Evolutionary conservation across 495 filamentous ascomycete species (phyloP).

Genomic region (Penicillium ucsense): DNA sequence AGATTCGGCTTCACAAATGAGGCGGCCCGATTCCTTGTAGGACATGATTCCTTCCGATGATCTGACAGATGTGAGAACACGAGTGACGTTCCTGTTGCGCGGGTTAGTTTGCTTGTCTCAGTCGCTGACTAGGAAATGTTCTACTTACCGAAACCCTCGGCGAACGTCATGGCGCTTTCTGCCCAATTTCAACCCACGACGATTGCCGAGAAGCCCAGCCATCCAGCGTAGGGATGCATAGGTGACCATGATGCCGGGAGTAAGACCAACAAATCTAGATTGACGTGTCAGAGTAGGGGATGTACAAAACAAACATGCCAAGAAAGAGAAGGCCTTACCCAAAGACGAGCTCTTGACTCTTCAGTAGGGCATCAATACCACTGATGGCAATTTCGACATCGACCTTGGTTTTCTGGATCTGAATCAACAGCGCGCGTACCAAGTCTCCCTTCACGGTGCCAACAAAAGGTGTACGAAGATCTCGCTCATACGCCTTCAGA

Average conservation of each 20-base stretch:
- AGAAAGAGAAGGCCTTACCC: constrained; percentile 35
- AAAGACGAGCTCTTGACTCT: constrained; percentile 95
- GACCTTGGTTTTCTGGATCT: constrained; percentile 97
- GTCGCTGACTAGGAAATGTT: neutral
- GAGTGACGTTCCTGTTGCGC: constrained; percentile 58
- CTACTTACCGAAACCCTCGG: constrained; percentile 55
- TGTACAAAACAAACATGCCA: neutral
- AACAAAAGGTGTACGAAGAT: constrained; percentile 66
- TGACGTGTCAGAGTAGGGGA: neutral
- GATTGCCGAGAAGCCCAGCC: constrained; percentile 51
- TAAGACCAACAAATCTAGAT: constrained; percentile 71
- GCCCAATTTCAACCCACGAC: constrained; percentile 52
- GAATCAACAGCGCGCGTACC: constrained; percentile 84
- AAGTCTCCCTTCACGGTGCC: constrained; percentile 77
- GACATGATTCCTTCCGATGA: constrained; percentile 56
- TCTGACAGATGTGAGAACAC: constrained; percentile 58
- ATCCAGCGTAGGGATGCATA: constrained; percentile 68
- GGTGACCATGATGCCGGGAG: constrained; percentile 78
- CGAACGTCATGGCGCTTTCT: constrained; percentile 54
- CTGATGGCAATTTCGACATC: constrained; percentile 93
- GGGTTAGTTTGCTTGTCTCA: neutral
- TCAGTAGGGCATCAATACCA: constrained; percentile 84
- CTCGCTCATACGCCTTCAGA: constrained; percentile 79
- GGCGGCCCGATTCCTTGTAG: constrained; percentile 83
- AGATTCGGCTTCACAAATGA: constrained; percentile 80